These are phyloP conservation scores for Fusarium zealandicum DNA, from an alignment of 2,329 filamentous ascomycete genomes.

Conservation along the genomic window DNA sequence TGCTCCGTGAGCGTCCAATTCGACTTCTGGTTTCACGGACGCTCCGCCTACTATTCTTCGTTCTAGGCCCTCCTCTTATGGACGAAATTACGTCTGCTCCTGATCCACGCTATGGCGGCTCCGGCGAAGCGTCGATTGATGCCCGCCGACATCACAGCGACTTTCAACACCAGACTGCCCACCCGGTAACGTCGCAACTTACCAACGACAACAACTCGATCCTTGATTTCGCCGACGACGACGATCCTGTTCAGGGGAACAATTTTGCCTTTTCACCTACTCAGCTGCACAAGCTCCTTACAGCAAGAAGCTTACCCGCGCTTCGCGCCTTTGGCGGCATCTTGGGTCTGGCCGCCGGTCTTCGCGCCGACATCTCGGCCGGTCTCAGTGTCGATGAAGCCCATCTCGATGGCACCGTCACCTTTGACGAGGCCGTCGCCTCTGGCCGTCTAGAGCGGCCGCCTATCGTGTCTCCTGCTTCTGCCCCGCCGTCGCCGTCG, in stretches of 20 bases:
- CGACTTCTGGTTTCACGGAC: slow-evolving; percentile 6
- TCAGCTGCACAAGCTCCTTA: slow-evolving; percentile 61
- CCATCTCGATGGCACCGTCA: slow-evolving; percentile 52
- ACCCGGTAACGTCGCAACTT: slow-evolving; percentile 11
- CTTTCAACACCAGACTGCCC: slow-evolving; percentile 9
- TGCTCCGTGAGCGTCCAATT: slow-evolving; percentile 7
- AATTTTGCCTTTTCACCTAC: slow-evolving; percentile 62
- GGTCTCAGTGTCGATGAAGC: slow-evolving; percentile 61
- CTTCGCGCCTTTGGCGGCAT: slow-evolving; percentile 62
- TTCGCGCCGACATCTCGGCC: slow-evolving; percentile 56
- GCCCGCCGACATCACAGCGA: slow-evolving; percentile 14
- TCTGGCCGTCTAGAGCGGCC: slow-evolving; percentile 46
- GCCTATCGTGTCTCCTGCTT: slow-evolving; percentile 34
- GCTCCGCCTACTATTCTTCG: neutral
- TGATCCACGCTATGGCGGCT: slow-evolving; percentile 29
- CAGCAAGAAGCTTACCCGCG: slow-evolving; percentile 56
- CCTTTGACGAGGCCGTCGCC: slow-evolving; percentile 58
- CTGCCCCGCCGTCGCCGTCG: slow-evolving; percentile 31
- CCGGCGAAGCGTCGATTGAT: slow-evolving; percentile 25
- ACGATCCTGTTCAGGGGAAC: slow-evolving; percentile 46
- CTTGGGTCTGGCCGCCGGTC: slow-evolving; percentile 58
- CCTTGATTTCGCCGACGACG: slow-evolving; percentile 39
- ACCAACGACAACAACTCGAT: slow-evolving; percentile 10
- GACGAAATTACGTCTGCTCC: slow-evolving; percentile 42
- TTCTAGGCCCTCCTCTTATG: slow-evolving; percentile 35